Conservation (phyloP, 805 yeast genomes). For the Starmerella tilneyi region DNA sequence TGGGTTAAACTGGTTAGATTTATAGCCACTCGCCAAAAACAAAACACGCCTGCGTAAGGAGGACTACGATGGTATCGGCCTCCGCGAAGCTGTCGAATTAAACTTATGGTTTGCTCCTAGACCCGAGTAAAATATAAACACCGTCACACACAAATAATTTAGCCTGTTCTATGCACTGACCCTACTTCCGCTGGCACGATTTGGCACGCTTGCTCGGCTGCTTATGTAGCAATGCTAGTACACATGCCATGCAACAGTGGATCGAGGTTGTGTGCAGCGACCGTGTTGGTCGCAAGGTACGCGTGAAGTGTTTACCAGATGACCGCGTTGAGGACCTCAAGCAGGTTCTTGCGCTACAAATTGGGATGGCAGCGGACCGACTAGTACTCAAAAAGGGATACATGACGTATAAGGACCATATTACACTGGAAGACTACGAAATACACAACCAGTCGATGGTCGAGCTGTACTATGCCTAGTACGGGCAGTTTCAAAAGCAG, state of each 20-base stretch:
- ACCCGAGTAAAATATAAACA: not conserved
- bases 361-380: conserved; percentile 61
- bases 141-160: too few relatives aligned
- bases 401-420: conserved; percentile 76
- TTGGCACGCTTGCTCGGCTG: too few relatives aligned
- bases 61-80: not conserved
- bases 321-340: conserved; percentile 89
- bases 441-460: conserved; percentile 79
- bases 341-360: conserved; percentile 67
- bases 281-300: conserved; percentile 74
- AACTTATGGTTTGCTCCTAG: not conserved
- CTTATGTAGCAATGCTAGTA: too few relatives aligned
- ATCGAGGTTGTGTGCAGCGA: conserved; percentile 66
- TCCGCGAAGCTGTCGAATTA: not conserved
- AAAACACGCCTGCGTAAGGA: not conserved
- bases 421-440: conserved; percentile 87
- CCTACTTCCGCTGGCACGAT: too few relatives aligned
- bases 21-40: not conserved
- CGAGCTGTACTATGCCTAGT: conserved; percentile 46
- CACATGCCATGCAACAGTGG: conserved; percentile 4
- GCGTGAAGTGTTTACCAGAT: conserved; percentile 71
- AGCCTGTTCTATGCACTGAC: too few relatives aligned
- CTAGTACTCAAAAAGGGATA: conserved; percentile 73
- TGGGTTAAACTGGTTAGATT: conserved; percentile 51
- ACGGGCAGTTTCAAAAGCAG: too few relatives aligned